Conservation (phyloP, 2,329 filamentous ascomycete genomes). For the Pseudocercospora crystallina region DNA sequence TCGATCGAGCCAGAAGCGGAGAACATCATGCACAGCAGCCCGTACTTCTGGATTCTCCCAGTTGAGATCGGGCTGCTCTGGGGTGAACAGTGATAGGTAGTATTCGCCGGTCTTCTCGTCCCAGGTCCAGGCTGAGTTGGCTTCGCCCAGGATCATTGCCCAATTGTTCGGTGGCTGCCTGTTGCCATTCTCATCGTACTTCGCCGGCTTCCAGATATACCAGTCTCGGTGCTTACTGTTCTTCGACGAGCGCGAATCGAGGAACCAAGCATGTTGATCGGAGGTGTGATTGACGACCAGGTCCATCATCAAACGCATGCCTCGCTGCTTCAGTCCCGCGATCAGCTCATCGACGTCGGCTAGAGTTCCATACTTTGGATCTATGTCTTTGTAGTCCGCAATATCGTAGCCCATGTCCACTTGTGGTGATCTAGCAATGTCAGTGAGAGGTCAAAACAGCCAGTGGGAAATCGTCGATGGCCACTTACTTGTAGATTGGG, state of each 20-base stretch:
- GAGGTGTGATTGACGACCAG: slow-evolving; percentile 37
- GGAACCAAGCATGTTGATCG: slow-evolving; percentile 59
- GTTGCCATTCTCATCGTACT: slow-evolving; percentile 54
- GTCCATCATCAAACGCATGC: slow-evolving; percentile 53
- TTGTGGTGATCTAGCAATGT: slow-evolving; percentile 43
- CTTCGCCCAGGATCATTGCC: slow-evolving; percentile 40
- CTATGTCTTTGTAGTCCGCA: slow-evolving; percentile 46
- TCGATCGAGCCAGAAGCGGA: slow-evolving; percentile 51
- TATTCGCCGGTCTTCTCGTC: slow-evolving; percentile 49
- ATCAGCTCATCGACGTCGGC: slow-evolving; percentile 49
- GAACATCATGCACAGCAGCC: slow-evolving; percentile 46
- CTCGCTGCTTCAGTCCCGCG: slow-evolving; percentile 42
- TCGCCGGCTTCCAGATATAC: slow-evolving; percentile 65
- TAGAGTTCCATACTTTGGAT: slow-evolving; percentile 49
- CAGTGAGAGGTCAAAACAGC: neutral
- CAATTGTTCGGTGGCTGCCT: slow-evolving; percentile 60
- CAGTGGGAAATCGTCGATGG: neutral
- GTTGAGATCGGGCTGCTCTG: slow-evolving; percentile 50
- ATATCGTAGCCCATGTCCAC: slow-evolving; percentile 49
- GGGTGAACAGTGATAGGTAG: slow-evolving; percentile 49
- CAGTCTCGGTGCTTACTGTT: slow-evolving; percentile 58
- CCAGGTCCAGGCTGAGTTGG: slow-evolving; percentile 45
- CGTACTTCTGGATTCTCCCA: slow-evolving; percentile 49
- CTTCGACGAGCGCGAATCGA: slow-evolving; percentile 53
- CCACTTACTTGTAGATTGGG: slow-evolving; percentile 51